Base-by-base conservation (phyloP, 768 basidiomycete species). In the Auricularia cornea region DNA sequence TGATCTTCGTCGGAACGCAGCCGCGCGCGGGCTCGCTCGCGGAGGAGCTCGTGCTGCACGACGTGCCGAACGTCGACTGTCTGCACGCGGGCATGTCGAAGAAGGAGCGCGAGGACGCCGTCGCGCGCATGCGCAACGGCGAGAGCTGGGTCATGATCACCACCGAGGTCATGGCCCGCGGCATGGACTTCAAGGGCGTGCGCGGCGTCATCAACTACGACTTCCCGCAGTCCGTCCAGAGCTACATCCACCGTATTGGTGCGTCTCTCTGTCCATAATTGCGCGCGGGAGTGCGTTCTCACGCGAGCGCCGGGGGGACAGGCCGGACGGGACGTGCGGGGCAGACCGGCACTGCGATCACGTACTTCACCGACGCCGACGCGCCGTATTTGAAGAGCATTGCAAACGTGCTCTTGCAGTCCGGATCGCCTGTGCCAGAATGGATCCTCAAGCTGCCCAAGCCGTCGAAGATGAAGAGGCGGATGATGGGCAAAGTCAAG, bases 141-240 rank as follows among this genome's bases (percentile, higher is more conserved):
- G 84, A 92, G 71, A 89, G 92, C 65, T 98, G 97, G 97, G 85
- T 95, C 35, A 84, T 98, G 83, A 83, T 99, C 56, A 92, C 89
- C 67, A 99, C 97, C 28, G 97, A 99, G 73, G 91, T 98, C 60
- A 91, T 98, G 92, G 94, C 93, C 28, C 84, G 97, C 68, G 97
- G 97, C 3, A 94, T 99, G 89, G 97, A 98, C 72, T 98, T 99
- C 79, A 90, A 89, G 73, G 94, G 95, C 11, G 85, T 96, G 60
- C 80, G 87, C 64, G 91, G 98, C 70, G 94, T 99, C 11, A 88
- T 98, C 71, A 99, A 98, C 74, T 95, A 91, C 70, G 96, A 98
- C 75, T 98, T 98, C 75, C 97, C 97, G 2, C 94, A 89, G 41
- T 95, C 86, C 62, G 89, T 96, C 2, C 94, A 96, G 73, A 94